phyloP scores from a whole-genome alignment of 1,284 basidiomycete genomes.

The Apiotrichum mycotoxinovorans region DNA sequence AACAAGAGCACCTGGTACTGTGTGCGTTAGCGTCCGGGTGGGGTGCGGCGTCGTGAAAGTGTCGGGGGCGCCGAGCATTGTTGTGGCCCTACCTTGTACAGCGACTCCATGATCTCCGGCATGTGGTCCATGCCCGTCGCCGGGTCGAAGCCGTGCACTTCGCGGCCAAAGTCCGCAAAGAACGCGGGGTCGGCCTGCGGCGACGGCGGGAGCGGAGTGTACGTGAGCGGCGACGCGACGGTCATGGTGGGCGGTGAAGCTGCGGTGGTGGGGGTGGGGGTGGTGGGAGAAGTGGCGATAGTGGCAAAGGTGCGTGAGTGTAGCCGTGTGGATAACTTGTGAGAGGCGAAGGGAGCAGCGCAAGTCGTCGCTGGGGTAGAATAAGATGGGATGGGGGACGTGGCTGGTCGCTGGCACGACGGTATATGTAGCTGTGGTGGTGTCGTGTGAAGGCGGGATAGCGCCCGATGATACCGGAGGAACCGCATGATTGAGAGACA shows the following conservation, averaged over 20 bases:
- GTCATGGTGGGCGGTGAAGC: not conserved
- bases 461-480: no score
- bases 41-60: not conserved
- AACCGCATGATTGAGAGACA: no score
- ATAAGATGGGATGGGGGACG: no score
- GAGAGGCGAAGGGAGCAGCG: no score
- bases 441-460: no score
- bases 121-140: conserved; percentile 59
- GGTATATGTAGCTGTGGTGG: no score
- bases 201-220: conserved; percentile 58
- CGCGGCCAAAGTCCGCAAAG: conserved; percentile 63
- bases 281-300: not conserved
- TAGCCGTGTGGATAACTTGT: no score
- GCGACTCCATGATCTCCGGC: conserved; percentile 58
- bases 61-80: no score
- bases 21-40: not conserved
- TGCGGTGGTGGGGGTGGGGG: not conserved
- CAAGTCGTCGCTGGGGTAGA: no score
- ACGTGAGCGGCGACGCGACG: conserved; percentile 18
- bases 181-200: conserved; percentile 58
- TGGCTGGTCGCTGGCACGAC: no score
- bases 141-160: conserved; percentile 62
- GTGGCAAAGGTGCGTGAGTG: no score
- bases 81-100: conserved; percentile 60
- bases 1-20: conserved; percentile 74